These are phyloP conservation scores for Polyporus arcularius DNA, from an alignment of 768 basidiomycete genomes.

Conservation along the genomic window DNA sequence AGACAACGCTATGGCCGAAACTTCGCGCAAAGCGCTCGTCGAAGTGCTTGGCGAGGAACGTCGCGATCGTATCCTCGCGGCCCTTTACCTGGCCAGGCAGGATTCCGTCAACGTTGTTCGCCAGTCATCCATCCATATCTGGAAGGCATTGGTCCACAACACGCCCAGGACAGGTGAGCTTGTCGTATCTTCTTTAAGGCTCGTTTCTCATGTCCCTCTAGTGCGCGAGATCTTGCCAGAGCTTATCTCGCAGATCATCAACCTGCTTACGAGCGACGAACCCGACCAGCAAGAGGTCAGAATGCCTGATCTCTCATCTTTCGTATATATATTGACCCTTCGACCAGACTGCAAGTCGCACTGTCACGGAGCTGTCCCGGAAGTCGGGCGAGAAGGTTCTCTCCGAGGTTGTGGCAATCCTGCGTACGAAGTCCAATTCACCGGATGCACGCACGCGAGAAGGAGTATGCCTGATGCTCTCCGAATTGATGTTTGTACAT, in stretches of 20 bases:
- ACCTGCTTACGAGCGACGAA: slow-evolving; percentile 75
- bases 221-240: slow-evolving; percentile 91
- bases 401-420: slow-evolving; percentile 77
- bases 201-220: slow-evolving; percentile 30
- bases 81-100: slow-evolving; percentile 90
- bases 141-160: slow-evolving; percentile 97
- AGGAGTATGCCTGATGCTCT: slow-evolving; percentile 86
- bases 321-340: neutral
- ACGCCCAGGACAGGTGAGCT: slow-evolving; percentile 84
- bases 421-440: slow-evolving; percentile 67
- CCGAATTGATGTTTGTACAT: slow-evolving; percentile 68
- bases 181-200: neutral
- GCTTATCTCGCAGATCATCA: slow-evolving; percentile 75
- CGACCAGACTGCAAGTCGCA: slow-evolving; percentile 80
- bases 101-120: slow-evolving; percentile 89
- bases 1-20: slow-evolving; percentile 69
- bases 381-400: slow-evolving; percentile 94
- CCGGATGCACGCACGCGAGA: slow-evolving; percentile 66
- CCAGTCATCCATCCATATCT: slow-evolving; percentile 91
- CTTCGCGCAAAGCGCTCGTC: slow-evolving; percentile 80
- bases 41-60: slow-evolving; percentile 89
- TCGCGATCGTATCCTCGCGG: slow-evolving; percentile 87
- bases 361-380: slow-evolving; percentile 85
- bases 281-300: slow-evolving; percentile 88
- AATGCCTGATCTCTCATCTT: neutral